Conservation (phyloP, 2,329 filamentous ascomycete species). For the Colletotrichum tabaci region DNA sequence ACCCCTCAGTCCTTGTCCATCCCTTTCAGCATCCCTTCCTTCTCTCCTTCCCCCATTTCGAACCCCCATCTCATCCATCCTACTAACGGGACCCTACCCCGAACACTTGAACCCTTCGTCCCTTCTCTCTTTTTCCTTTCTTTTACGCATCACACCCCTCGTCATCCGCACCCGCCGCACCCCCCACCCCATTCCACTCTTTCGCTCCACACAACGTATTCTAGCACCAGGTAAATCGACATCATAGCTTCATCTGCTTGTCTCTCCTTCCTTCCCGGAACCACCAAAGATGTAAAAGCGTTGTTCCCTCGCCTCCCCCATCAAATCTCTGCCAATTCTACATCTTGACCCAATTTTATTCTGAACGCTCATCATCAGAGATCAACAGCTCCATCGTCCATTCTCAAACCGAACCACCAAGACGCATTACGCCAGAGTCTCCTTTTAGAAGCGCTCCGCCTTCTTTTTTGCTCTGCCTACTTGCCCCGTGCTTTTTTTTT, state of each 20-base stretch:
- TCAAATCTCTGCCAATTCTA: slow-evolving; percentile 27
- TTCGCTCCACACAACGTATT: slow-evolving; percentile 42
- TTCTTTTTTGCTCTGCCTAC: slow-evolving; percentile 17
- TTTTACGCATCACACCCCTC: background rate
- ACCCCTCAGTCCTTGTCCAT: background rate
- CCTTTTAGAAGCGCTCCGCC: slow-evolving; percentile 36
- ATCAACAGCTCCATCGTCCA: slow-evolving; percentile 41
- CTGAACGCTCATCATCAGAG: slow-evolving; percentile 42
- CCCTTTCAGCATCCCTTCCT: slow-evolving; percentile 7
- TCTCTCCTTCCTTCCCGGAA: slow-evolving; percentile 42
- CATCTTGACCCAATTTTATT: slow-evolving; percentile 39
- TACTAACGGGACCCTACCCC: slow-evolving; percentile 35
- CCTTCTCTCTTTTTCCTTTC: slow-evolving; percentile 12
- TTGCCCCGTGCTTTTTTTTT: slow-evolving; percentile 21
- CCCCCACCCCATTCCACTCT: slow-evolving; percentile 17
- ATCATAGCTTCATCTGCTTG: slow-evolving; percentile 44
- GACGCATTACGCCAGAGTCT: slow-evolving; percentile 21
- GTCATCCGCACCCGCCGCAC: background rate
- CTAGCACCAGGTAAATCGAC: slow-evolving; percentile 42
- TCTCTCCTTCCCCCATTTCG: slow-evolving; percentile 6
- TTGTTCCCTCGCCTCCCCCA: slow-evolving; percentile 44
- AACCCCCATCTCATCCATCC: slow-evolving; percentile 28
- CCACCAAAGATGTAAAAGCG: slow-evolving; percentile 44
- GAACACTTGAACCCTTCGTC: slow-evolving; percentile 33
- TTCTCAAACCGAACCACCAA: slow-evolving; percentile 29